Percentiles rank a stretch among this genome's conserved stretches.
These are phyloP conservation scores for Haematococcus lacustris DNA, from an alignment of 139 green algal genomes.

Conservation along the genomic window DNA sequence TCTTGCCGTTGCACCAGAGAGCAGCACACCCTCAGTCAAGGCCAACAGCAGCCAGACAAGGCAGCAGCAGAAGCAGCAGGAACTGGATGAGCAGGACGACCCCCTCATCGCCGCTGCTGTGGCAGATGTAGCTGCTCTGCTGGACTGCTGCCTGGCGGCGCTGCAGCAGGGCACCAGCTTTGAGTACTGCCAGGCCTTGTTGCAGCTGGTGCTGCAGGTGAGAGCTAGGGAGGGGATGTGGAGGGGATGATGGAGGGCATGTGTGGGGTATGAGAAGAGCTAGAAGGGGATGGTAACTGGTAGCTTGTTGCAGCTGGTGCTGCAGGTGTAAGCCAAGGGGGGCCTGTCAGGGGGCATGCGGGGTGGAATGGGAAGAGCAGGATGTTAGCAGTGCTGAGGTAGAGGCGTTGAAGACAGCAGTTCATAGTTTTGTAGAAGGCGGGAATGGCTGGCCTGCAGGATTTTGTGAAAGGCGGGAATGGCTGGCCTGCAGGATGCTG, in stretches of 20 bases:
- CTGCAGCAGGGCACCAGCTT: slow-evolving; percentile 57
- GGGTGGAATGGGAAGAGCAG: background rate
- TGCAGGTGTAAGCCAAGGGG: background rate
- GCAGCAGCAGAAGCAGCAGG: slow-evolving; percentile 25
- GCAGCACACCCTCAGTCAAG: background rate
- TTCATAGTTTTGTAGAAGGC: no score
- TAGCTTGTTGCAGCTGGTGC: background rate
- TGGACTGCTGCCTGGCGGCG: slow-evolving; percentile 54
- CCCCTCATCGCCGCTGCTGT: slow-evolving; percentile 15
- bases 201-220: slow-evolving; percentile 26
- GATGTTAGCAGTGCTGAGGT: no score
- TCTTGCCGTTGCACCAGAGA: background rate
- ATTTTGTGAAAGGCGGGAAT: background rate
- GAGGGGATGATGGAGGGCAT: background rate
- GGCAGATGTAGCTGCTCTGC: slow-evolving; percentile 48
- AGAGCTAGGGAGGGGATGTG: background rate
- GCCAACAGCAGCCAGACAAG: background rate
- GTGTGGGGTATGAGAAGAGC: background rate
- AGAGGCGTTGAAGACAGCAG: no score
- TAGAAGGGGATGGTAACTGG: background rate
- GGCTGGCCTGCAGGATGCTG: background rate
- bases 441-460: no score
- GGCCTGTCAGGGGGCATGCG: background rate
- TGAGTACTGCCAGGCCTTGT: slow-evolving; percentile 65
- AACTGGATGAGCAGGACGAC: background rate